Percentiles rank a stretch among this genome's conserved stretches.
Conservation (phyloP, 2,329 filamentous ascomycete species). For the Cladobotryum protrusum region DNA sequence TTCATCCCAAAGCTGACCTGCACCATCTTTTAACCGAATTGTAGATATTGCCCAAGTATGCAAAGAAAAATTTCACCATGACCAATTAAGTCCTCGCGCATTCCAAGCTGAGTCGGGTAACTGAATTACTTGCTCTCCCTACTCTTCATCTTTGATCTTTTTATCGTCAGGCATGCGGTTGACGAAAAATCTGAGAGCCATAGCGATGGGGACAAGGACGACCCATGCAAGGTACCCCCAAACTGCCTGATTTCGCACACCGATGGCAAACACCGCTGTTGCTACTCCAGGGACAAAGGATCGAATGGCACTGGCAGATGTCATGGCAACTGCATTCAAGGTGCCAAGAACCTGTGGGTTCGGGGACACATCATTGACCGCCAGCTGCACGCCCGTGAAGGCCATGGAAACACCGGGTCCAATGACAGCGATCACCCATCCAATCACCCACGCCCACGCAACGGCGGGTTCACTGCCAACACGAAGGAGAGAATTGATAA, state of each 20-base stretch:
- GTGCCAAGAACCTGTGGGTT: slow-evolving; percentile 59
- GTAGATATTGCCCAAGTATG: no score
- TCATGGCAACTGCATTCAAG: slow-evolving; percentile 58
- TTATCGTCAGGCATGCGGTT: slow-evolving; percentile 24
- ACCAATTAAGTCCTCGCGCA: no score
- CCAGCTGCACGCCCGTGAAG: slow-evolving; percentile 66
- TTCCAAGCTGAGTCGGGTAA: no score
- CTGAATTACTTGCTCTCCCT: no score
- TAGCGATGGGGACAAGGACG: slow-evolving; percentile 26
- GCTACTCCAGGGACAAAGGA: slow-evolving; percentile 61
- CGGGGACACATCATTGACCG: slow-evolving; percentile 67
- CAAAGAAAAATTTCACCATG: no score
- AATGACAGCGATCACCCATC: slow-evolving; percentile 37
- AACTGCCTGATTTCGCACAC: slow-evolving; percentile 55
- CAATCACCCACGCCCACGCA: slow-evolving; percentile 50
- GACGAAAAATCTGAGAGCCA: slow-evolving; percentile 20
- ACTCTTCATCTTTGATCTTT: not conserved
- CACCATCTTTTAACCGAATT: no score
- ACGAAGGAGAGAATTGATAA: slow-evolving; percentile 43
- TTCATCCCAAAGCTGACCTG: no score
- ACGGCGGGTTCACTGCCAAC: slow-evolving; percentile 30
- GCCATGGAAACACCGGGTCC: slow-evolving; percentile 61
- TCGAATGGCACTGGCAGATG: slow-evolving; percentile 53
- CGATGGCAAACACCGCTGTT: slow-evolving; percentile 61
- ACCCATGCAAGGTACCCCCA: slow-evolving; percentile 48